These are phyloP conservation scores for Platanthera zijinensis DNA, from an alignment of 106 monocot genomes.

Conservation along the genomic window DNA sequence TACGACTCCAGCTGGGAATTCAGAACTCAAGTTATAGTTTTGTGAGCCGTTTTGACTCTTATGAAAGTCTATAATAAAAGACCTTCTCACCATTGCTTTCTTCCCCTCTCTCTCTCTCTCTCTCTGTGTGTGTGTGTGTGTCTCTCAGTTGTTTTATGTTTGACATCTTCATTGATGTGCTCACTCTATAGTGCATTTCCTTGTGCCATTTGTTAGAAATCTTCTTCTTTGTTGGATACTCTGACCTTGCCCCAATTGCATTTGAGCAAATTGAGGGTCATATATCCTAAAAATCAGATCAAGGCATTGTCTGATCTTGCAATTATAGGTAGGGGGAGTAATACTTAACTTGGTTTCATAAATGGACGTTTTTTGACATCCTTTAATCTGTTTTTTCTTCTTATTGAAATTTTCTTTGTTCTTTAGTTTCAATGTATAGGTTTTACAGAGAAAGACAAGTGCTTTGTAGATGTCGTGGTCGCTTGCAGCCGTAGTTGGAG, in stretches of 20 bases:
- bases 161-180: too few species aligned
- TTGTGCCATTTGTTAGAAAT: background rate
- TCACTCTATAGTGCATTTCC: too few species aligned
- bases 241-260: background rate
- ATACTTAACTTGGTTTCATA: background rate
- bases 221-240: background rate
- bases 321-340: background rate
- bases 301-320: background rate
- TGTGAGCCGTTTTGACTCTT: background rate
- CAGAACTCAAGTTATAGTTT: background rate
- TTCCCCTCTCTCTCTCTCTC: too few species aligned
- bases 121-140: too few species aligned
- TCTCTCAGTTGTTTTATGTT: background rate
- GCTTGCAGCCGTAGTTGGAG: constrained; percentile 39
- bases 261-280: background rate
- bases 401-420: background rate
- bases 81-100: background rate
- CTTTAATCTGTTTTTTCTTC: background rate
- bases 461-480: constrained; percentile 31
- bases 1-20: constrained; percentile 2
- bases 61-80: background rate
- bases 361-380: background rate
- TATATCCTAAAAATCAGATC: background rate
- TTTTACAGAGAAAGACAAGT: background rate
- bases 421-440: constrained; percentile 49